A percentile compares a stretch with the other conserved stretches of the same genome.
Conservation (phyloP, 2,329 filamentous ascomycete genomes). For the Pseudocercospora eumusae region DNA sequence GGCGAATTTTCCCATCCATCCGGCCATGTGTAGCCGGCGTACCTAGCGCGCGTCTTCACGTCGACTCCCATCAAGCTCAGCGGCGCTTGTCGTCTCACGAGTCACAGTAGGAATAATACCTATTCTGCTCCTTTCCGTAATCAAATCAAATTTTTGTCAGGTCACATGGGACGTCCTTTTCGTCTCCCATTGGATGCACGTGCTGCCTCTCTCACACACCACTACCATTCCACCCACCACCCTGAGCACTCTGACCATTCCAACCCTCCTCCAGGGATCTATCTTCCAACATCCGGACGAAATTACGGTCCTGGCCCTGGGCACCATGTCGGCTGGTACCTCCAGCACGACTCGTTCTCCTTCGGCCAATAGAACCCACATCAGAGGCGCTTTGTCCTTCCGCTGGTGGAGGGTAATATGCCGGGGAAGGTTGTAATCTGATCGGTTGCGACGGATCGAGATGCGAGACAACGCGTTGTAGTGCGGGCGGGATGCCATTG, state of each 20-base stretch:
- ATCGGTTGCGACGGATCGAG: constrained; percentile 94
- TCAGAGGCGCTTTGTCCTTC: constrained; percentile 74
- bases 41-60: background rate
- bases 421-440: constrained; percentile 88
- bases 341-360: constrained; percentile 60
- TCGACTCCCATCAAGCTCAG: background rate
- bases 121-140: background rate
- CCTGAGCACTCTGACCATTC: constrained; percentile 31
- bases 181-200: background rate
- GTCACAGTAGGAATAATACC: too few relatives aligned
- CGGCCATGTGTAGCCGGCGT: background rate
- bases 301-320: constrained; percentile 67
- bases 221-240: constrained; percentile 25
- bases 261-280: constrained; percentile 88
- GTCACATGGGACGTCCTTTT: background rate
- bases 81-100: background rate
- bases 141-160: background rate
- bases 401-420: constrained; percentile 91
- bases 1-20: background rate
- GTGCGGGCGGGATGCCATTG: constrained; percentile 82
- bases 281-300: constrained; percentile 93
- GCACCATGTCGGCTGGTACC: constrained; percentile 45
- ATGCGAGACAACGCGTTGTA: constrained; percentile 93
- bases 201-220: constrained; percentile 11
- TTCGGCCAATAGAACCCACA: constrained; percentile 66